Evolutionary conservation across 495 filamentous ascomycete genomes (phyloP).

Genomic region (Aspergillus haitiensis): DNA sequence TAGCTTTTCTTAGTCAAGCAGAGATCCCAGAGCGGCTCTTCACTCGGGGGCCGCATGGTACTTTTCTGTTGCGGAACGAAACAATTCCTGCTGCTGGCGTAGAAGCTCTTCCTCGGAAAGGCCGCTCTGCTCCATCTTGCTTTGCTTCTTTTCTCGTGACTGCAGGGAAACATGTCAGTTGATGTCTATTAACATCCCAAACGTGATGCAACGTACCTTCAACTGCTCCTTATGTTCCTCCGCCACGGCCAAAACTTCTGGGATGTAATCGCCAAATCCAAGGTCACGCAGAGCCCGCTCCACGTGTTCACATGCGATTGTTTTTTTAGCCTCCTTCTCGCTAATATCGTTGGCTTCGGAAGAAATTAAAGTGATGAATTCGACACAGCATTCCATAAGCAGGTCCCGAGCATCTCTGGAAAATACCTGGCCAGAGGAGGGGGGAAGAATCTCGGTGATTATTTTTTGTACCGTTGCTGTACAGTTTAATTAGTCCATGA

Average conservation of each 20-base stretch:
- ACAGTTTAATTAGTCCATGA: slow-evolving; percentile 5
- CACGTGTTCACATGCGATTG: slow-evolving; percentile 94
- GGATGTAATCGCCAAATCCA: slow-evolving; percentile 87
- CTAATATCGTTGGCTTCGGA: slow-evolving; percentile 98
- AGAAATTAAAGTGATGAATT: slow-evolving; percentile 97
- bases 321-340: slow-evolving; percentile 98
- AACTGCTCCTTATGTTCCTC: slow-evolving; percentile 89
- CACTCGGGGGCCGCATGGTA: slow-evolving; percentile 58
- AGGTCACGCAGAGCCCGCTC: slow-evolving; percentile 87
- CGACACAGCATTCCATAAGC: slow-evolving; percentile 97
- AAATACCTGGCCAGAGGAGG: slow-evolving; percentile 69
- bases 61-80: slow-evolving; percentile 76
- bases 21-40: background rate
- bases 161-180: slow-evolving; percentile 36
- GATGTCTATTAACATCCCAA: background rate
- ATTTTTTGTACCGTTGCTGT: slow-evolving; percentile 97
- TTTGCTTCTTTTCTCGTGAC: slow-evolving; percentile 94
- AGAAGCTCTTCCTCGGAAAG: slow-evolving; percentile 86
- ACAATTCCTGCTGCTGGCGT: slow-evolving; percentile 85
- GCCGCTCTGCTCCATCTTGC: slow-evolving; percentile 93
- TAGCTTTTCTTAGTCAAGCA: background rate
- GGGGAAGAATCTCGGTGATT: slow-evolving; percentile 84
- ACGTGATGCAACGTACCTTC: slow-evolving; percentile 59
- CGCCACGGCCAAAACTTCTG: slow-evolving; percentile 81
- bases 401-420: slow-evolving; percentile 92